phyloP scores from a whole-genome alignment of 805 yeast genomes.

The Lipomyces yamadae region DNA sequence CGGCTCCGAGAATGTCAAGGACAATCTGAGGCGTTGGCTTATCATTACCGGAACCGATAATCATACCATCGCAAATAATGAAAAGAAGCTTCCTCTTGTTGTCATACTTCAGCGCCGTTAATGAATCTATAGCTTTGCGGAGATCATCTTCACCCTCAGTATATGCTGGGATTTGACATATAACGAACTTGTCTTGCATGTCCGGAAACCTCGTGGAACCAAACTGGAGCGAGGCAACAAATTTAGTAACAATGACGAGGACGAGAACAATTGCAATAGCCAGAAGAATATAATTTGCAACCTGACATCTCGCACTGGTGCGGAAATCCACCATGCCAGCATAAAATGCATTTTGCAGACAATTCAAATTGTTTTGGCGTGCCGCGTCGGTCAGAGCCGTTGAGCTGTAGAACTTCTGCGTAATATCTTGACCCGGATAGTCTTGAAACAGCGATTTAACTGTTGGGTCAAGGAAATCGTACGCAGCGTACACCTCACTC shows the following conservation, averaged over 20 bases:
- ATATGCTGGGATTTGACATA: slow-evolving; percentile 54
- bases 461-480: slow-evolving; percentile 46
- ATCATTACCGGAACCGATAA: slow-evolving; percentile 65
- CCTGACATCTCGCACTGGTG: slow-evolving; percentile 49
- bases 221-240: slow-evolving; percentile 48
- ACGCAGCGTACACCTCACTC: slow-evolving; percentile 40
- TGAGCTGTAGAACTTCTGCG: slow-evolving; percentile 41
- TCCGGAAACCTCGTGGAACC: slow-evolving; percentile 48
- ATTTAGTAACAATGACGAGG: slow-evolving; percentile 49
- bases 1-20: slow-evolving; percentile 53
- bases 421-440: slow-evolving; percentile 48
- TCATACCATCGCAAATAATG: slow-evolving; percentile 64
- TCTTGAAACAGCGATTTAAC: slow-evolving; percentile 44
- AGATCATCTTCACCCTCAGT: slow-evolving; percentile 63
- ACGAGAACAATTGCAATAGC: slow-evolving; percentile 49
- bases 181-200: slow-evolving; percentile 49
- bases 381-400: slow-evolving; percentile 40
- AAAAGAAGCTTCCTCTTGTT: slow-evolving; percentile 60
- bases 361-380: slow-evolving; percentile 42
- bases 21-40: slow-evolving; percentile 60
- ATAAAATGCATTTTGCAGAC: slow-evolving; percentile 47
- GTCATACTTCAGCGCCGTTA: slow-evolving; percentile 60
- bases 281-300: slow-evolving; percentile 48
- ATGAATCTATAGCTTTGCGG: slow-evolving; percentile 61
- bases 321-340: slow-evolving; percentile 49